Base-by-base conservation (phyloP, 139 green algal species). In the Marvania coccoides region DNA sequence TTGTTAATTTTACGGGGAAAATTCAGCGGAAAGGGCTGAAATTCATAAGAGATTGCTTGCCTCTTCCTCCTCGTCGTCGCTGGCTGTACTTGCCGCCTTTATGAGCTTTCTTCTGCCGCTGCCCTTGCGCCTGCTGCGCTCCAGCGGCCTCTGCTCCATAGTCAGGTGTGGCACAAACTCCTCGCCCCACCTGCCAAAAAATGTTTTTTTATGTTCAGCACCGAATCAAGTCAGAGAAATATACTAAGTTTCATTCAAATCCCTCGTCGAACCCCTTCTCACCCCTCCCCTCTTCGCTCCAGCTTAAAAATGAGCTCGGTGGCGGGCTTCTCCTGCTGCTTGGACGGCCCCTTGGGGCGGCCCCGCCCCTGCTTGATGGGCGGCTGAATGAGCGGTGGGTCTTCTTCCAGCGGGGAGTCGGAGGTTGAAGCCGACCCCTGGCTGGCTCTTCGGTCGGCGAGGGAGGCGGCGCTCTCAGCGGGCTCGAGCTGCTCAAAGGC, bases 261-360 rank as follows among this genome's bases (percentile, higher is more conserved):
- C n/a, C n/a, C n/a, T n/a, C n/a, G n/a, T n/a, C n/a, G n/a, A n/a
- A n/a, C n/a, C n/a, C n/a, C n/a, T n/a, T n/a, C n/a, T n/a, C n/a
- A n/a, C 9, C 81, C 81, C 6, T 81, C 71, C 2, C 81, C 81
- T 29, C 60, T 63, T 23, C 75, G 61, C 47, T 87, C 76, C 47
- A 87, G 55, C 47, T 54, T 62, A 38, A 85, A 84, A 23, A 87
- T 81, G 0, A 79, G 63, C 67, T 86, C 74, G 13, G 71, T 87
- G 40, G 51, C 28, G 24, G 14, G 33, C 6, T 37, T 19, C 35
- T 4, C 42, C 9, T 53, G 34, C 65, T 42, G 48, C 29, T 69
- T 38, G 9, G 9, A 59, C 12, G 9, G 19, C 12, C 37, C 19
- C 12, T 9, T 59, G 9, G 9, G 9, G 9, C 12, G 9, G 12